Evolutionary conservation across 75 land plant genomes (phyloP).

Genomic region (Larix kaempferi): DNA sequence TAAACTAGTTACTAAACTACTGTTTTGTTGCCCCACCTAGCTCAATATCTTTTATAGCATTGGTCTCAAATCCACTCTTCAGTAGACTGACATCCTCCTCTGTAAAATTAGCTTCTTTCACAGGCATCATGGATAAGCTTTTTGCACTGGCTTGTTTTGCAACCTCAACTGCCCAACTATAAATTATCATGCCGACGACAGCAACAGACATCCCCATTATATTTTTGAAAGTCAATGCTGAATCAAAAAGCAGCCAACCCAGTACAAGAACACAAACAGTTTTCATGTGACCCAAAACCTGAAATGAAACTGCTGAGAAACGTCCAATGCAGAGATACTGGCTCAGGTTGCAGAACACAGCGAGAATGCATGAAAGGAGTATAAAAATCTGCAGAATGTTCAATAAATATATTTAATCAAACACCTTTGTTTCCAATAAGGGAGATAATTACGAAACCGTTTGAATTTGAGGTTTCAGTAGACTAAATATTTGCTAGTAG

Average conservation of each 20-base stretch:
- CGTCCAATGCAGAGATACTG: constrained; percentile 84
- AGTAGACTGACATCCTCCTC: constrained; percentile 36
- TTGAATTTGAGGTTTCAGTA: not conserved
- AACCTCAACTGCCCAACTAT: constrained; percentile 61
- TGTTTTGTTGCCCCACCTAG: not conserved
- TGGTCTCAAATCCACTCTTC: constrained; percentile 12
- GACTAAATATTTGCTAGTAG: not conserved
- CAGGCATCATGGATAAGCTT: not conserved
- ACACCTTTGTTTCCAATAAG: not conserved
- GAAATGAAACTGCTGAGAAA: constrained; percentile 81
- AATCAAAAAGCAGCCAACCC: constrained; percentile 73
- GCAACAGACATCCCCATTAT: constrained; percentile 67
- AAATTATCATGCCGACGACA: constrained; percentile 61
- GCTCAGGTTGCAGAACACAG: constrained; percentile 71
- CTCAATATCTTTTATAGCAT: constrained; percentile 15
- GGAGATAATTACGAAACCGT: not conserved
- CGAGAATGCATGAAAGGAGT: constrained; percentile 57
- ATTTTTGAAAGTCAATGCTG: constrained; percentile 52
- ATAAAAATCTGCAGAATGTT: constrained; percentile 59
- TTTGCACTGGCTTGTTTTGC: constrained; percentile 36
- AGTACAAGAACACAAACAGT: constrained; percentile 71
- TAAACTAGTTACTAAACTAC: not conserved
- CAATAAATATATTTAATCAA: not conserved
- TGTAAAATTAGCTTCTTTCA: not conserved
- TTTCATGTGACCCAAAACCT: constrained; percentile 86